These are phyloP conservation scores for Lecanosticta acicola DNA, from an alignment of 2,329 filamentous ascomycete species.

Conservation along the genomic window DNA sequence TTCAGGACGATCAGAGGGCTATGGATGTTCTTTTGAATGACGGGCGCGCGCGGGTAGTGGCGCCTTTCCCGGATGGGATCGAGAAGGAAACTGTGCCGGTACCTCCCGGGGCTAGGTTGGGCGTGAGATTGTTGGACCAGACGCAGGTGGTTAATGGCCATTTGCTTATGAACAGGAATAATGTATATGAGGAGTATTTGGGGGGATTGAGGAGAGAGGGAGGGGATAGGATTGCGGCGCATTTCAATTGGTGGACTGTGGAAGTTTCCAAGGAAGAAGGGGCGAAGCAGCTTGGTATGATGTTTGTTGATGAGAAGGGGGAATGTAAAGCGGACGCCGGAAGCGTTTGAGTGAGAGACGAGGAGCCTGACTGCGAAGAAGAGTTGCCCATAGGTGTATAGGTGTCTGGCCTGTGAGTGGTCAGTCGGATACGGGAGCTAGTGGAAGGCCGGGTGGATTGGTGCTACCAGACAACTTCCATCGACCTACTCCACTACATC, in stretches of 20 bases:
- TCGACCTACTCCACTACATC: too few species aligned
- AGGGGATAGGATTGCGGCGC: conserved; percentile 6
- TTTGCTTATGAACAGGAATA: conserved; percentile 9
- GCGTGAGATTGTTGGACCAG: conserved; percentile 13
- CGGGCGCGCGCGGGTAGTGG: conserved; percentile 7
- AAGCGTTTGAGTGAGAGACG: too few species aligned
- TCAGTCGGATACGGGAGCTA: not conserved
- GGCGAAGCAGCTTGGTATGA: conserved; percentile 6
- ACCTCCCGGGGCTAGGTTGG: not conserved
- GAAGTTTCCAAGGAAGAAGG: conserved; percentile 9
- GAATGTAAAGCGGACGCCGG: not conserved
- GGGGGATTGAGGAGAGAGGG: not conserved
- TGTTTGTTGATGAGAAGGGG: conserved; percentile 3
- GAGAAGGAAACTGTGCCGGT: conserved; percentile 4
- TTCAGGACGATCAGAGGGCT: conserved; percentile 13
- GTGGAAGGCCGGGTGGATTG: not conserved
- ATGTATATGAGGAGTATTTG: conserved; percentile 3
- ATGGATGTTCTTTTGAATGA: conserved; percentile 17
- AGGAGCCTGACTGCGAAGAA: too few species aligned
- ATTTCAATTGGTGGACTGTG: conserved; percentile 12
- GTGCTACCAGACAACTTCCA: too few species aligned
- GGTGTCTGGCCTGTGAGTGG: not conserved
- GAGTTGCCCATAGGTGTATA: not conserved
- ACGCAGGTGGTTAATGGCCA: conserved; percentile 13
- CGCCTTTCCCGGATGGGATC: conserved; percentile 11